A percentile compares a stretch with the other conserved stretches of the same genome.
These are phyloP conservation scores for Xylariaceae sp. DNA, from an alignment of 2,329 filamentous ascomycete genomes.

Conservation along the genomic window DNA sequence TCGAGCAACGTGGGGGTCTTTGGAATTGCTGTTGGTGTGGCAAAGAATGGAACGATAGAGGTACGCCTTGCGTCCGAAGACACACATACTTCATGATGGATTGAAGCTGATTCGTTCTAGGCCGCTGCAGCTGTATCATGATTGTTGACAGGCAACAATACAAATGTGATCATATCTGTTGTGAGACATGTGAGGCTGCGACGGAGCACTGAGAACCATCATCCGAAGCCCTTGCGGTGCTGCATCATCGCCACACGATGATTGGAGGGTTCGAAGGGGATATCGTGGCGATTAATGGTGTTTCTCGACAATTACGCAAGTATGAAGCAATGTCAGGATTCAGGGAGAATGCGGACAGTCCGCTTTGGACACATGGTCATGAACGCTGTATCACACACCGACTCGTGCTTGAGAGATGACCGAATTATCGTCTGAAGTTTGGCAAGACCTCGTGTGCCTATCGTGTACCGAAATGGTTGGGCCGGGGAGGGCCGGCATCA, in stretches of 20 bases:
- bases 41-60: conserved; percentile 49
- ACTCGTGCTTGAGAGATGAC: no score
- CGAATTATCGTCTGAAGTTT: neutral
- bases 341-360: no score
- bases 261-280: no score
- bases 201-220: conserved; percentile 24
- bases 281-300: no score
- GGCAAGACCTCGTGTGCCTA: conserved; percentile 15
- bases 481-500: conserved; percentile 7
- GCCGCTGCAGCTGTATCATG: conserved; percentile 53
- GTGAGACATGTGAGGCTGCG: conserved; percentile 46
- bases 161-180: conserved; percentile 55
- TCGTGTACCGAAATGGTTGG: conserved; percentile 18
- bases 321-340: no score
- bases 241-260: neutral
- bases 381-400: no score
- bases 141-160: conserved; percentile 48
- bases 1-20: conserved; percentile 45
- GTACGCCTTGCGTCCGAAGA: conserved; percentile 4
- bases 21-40: conserved; percentile 60
- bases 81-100: neutral
- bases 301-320: no score
- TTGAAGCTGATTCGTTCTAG: conserved; percentile 19
- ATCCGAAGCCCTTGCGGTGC: conserved; percentile 1
- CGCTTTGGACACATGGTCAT: no score